Evolutionary conservation across 2,329 filamentous ascomycete genomes (phyloP), one percentile per base, ranked within the genome.

Genomic region (Immersiporthe knoxdaviesiana): DNA sequence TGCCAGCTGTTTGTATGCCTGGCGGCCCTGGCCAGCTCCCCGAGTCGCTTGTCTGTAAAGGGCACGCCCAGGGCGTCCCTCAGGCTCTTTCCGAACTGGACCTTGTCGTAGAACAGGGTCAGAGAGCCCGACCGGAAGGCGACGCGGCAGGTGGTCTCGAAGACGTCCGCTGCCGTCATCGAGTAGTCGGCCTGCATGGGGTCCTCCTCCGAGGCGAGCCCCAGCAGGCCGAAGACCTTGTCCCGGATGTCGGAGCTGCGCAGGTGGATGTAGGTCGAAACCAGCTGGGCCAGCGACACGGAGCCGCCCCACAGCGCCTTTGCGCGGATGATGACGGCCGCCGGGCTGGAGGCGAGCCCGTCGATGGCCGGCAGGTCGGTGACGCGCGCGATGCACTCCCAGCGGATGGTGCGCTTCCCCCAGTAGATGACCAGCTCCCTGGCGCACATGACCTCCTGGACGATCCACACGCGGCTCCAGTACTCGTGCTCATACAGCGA

Each of bases 401-500:
- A 62, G n/a, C 59, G 37, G 18, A 62, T 44, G 30, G 59, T 62
- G 12, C 59, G 37, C 11, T 62, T 62, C 5, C 59, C 59, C 59
- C 59, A 62, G 59, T 62, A 62, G n/a, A 62, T 44, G 37, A 62
- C 59, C 2, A 62, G 37, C 14, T 69, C 50, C 24, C 44, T 37
- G 27, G 68, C 68, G 14, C 62, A 61, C 35, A 69, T 59, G n/a
- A 64, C 47, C 35, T 67, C 68, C 60, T 69, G 68, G 14, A 69
- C 52, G 8, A 65, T 69, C 68, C 68, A 69, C 16, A 69, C 68
- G 16, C 68, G 41, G 18, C 65, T 62, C 68, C 68, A 69, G 50
- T 65, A 69, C 32, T 62, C 59, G 37, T 62, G 59, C 37, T 62
- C 59, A 37, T 41, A 62, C 7, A 62, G n/a, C 2, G 35, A 27